phyloP scores from a whole-genome alignment of 768 basidiomycete species.

The Plicaturopsis crispa region DNA sequence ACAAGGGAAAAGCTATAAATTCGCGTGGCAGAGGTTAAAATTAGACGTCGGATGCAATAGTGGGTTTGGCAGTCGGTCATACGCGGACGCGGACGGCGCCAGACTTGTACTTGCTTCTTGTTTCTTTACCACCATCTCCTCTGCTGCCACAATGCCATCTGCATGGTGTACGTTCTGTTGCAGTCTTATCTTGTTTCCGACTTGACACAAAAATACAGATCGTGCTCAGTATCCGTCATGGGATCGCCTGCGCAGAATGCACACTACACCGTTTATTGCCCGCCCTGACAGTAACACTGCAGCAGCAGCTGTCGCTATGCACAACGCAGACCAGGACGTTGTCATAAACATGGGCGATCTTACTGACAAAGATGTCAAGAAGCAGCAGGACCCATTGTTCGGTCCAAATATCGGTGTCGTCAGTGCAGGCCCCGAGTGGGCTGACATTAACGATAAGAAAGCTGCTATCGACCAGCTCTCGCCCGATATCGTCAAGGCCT shows the following conservation, averaged over 20 bases:
- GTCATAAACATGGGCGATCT: slow-evolving; percentile 15
- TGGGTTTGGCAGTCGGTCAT: slow-evolving; percentile 31
- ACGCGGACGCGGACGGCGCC: no score
- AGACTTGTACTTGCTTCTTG: slow-evolving; percentile 1
- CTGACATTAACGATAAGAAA: slow-evolving; percentile 55
- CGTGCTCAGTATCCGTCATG: slow-evolving; percentile 45
- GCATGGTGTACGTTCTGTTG: slow-evolving; percentile 33
- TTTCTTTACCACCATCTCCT: slow-evolving; percentile 5
- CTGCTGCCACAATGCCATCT: slow-evolving; percentile 14
- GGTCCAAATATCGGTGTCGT: slow-evolving; percentile 86
- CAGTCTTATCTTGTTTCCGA: no score
- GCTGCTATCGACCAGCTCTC: slow-evolving; percentile 64
- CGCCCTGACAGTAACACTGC: slow-evolving; percentile 39
- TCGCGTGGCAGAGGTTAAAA: slow-evolving; percentile 3
- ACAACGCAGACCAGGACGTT: not conserved
- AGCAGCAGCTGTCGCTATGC: slow-evolving; percentile 6
- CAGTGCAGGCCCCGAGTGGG: slow-evolving; percentile 64
- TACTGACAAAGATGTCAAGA: slow-evolving; percentile 42
- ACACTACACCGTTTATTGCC: slow-evolving; percentile 44
- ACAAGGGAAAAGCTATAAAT: no score
- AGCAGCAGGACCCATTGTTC: slow-evolving; percentile 76
- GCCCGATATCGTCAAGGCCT: slow-evolving; percentile 70
- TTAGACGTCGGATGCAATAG: slow-evolving; percentile 8
- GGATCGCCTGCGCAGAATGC: slow-evolving; percentile 50
- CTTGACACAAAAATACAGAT: slow-evolving; percentile 18